A percentile compares a stretch with the other conserved stretches of the same genome.
These are phyloP conservation scores for Prillingera fragicola DNA, from an alignment of 1,284 basidiomycete species.

Conservation along the genomic window DNA sequence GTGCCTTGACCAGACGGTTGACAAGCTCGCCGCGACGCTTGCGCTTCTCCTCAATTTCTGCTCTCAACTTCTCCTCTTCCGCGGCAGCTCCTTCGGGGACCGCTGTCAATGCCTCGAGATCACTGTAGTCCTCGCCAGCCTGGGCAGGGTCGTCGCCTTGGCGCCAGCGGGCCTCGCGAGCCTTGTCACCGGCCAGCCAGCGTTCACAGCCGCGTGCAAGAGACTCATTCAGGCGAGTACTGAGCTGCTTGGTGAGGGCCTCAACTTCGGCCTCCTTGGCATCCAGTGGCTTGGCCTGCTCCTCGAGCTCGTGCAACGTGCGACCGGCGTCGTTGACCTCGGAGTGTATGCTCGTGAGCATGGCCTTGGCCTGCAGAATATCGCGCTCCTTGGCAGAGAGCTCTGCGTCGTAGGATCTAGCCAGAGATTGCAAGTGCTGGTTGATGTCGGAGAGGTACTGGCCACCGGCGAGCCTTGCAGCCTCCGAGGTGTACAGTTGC, in stretches of 20 bases:
- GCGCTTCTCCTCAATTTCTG: conserved; percentile 61
- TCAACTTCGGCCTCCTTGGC: conserved; percentile 59
- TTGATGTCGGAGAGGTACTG: conserved; percentile 79
- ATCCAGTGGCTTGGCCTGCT: conserved; percentile 62
- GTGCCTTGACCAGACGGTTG: conserved; percentile 67
- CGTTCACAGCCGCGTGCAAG: conserved; percentile 84
- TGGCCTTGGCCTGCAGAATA: conserved; percentile 79
- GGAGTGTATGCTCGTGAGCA: conserved; percentile 79
- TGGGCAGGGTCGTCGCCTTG: conserved; percentile 20
- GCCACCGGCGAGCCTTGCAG: conserved; percentile 81
- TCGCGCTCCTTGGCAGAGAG: conserved; percentile 87
- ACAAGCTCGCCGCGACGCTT: conserved; percentile 66
- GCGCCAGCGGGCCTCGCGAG: conserved; percentile 57
- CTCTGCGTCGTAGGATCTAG: conserved; percentile 89
- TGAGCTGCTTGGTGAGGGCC: conserved; percentile 62
- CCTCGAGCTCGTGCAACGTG: conserved; percentile 62
- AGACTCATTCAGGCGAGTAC: conserved; percentile 68
- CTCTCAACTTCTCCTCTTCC: conserved; percentile 56
- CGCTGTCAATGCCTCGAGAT: conserved; percentile 46
- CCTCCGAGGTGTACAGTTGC: conserved; percentile 77
- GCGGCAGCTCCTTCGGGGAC: conserved; percentile 44
- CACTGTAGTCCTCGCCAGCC: conserved; percentile 39
- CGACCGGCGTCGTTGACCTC: conserved; percentile 87
- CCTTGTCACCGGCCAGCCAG: conserved; percentile 81
- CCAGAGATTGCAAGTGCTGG: conserved; percentile 79